phyloP scores from a whole-genome alignment of 176 grass and related monocot genomes.

The Tillandsia leiboldiana region DNA sequence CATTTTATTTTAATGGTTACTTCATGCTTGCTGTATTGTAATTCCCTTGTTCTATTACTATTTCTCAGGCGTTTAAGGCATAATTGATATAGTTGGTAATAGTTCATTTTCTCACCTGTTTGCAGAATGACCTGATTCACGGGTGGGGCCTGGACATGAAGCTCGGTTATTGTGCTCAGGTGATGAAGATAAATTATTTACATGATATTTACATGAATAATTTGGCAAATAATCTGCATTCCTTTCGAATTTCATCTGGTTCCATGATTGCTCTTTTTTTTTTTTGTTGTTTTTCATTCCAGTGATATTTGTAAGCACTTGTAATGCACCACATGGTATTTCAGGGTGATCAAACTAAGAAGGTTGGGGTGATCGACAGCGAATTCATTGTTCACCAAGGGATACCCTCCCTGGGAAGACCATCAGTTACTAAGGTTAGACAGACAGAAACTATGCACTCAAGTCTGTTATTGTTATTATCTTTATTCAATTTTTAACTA shows the following conservation, averaged over 20 bases:
- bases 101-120: neutral
- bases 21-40: neutral
- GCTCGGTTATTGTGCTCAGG: constrained; percentile 93
- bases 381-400: constrained; percentile 94
- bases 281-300: no score
- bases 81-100: neutral
- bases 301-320: neutral
- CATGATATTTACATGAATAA: neutral
- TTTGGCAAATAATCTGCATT: neutral
- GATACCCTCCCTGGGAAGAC: constrained; percentile 93
- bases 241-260: no score
- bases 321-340: constrained; percentile 21
- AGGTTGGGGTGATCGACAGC: constrained; percentile 90
- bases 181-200: constrained; percentile 23
- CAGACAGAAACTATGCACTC: neutral
- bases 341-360: constrained; percentile 93
- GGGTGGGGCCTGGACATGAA: constrained; percentile 99
- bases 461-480: constrained; percentile 29
- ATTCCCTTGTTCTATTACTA: neutral
- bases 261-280: no score
- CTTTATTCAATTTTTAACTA: neutral
- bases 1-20: neutral
- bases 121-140: constrained; percentile 95
- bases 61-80: neutral
- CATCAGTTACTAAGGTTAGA: constrained; percentile 42